Conservation (phyloP, 2,329 filamentous ascomycete genomes). For the Phyllosticta capitalensis region DNA sequence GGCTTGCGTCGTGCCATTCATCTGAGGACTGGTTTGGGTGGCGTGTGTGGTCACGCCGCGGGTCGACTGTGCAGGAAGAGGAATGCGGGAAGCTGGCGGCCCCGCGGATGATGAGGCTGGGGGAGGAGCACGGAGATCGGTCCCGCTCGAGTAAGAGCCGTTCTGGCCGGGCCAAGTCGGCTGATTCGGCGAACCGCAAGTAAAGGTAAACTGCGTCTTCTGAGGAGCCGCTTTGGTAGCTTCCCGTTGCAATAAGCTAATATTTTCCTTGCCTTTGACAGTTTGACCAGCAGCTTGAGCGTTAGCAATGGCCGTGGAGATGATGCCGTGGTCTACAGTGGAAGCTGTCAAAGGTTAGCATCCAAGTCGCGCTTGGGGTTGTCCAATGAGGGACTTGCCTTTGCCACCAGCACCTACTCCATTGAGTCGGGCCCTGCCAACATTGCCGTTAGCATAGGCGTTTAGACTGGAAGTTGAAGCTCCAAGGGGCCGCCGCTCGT, state of each 20-base stretch:
- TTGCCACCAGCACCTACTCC: slow-evolving; percentile 12
- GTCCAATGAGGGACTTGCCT: slow-evolving; percentile 11
- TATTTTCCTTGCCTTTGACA: slow-evolving; percentile 61
- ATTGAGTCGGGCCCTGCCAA: slow-evolving; percentile 18
- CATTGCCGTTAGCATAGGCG: slow-evolving; percentile 32
- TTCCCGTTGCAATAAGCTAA: slow-evolving; percentile 67
- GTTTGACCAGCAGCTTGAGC: slow-evolving; percentile 52
- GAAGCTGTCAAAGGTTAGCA: slow-evolving; percentile 26
- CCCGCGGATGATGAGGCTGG: slow-evolving; percentile 12
- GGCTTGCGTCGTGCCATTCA: slow-evolving; percentile 31
- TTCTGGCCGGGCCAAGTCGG: slow-evolving; percentile 63
- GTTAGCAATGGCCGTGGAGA: slow-evolving; percentile 84
- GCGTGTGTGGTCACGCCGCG: slow-evolving; percentile 41
- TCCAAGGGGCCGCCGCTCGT: slow-evolving; percentile 34
- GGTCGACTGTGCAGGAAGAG: slow-evolving; percentile 6
- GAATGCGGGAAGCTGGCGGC: slow-evolving; percentile 13
- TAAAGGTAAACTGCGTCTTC: slow-evolving; percentile 92
- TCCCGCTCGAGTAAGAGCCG: slow-evolving; percentile 22
- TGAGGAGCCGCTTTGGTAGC: slow-evolving; percentile 53
- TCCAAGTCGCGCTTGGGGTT: slow-evolving; percentile 20
- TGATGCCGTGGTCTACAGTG: slow-evolving; percentile 58
- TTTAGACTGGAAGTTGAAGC: slow-evolving; percentile 34
- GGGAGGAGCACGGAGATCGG: slow-evolving; percentile 22
- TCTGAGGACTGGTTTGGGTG: slow-evolving; percentile 47
- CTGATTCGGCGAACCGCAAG: slow-evolving; percentile 75